Evolutionary conservation across 2,329 filamentous ascomycete genomes (phyloP).

Genomic region (Diaporthe citri): DNA sequence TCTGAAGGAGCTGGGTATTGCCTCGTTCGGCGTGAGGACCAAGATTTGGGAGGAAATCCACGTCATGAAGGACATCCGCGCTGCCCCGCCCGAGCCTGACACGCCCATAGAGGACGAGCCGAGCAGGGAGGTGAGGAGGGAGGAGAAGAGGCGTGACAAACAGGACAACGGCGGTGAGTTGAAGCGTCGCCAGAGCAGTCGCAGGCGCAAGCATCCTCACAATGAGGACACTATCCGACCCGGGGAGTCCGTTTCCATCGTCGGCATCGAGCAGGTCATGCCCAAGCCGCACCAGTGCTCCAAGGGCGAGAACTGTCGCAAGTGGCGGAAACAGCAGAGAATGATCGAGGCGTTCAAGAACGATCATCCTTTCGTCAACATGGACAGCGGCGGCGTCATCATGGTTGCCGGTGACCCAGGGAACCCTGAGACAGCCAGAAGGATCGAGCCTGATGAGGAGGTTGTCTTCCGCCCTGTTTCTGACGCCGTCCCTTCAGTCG

Average conservation of each 20-base stretch:
- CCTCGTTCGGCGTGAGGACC: constrained; percentile 84
- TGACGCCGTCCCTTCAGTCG: constrained; percentile 82
- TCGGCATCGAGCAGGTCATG: constrained; percentile 89
- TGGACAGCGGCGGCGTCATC: constrained; percentile 74
- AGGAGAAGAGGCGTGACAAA: constrained; percentile 56
- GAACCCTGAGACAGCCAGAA: constrained; percentile 75
- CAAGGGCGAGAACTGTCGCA: constrained; percentile 88
- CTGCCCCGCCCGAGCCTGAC: constrained; percentile 64
- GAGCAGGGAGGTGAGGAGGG: constrained; percentile 62
- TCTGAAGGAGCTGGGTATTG: constrained; percentile 82
- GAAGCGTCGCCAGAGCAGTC: constrained; percentile 56
- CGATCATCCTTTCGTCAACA: constrained; percentile 77
- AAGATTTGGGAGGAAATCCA: constrained; percentile 86
- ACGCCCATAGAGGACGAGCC: constrained; percentile 73
- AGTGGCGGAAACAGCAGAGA: constrained; percentile 84
- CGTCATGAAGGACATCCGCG: constrained; percentile 70
- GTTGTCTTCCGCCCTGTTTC: constrained; percentile 74
- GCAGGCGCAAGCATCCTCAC: constrained; percentile 54
- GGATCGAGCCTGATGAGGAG: constrained; percentile 67
- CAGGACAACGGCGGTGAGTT: constrained; percentile 49
- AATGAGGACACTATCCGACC: constrained; percentile 79
- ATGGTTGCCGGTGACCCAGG: constrained; percentile 84
- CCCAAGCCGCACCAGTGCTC: constrained; percentile 87
- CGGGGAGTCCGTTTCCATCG: constrained; percentile 88
- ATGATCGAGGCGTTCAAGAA: constrained; percentile 80